Base-by-base conservation (phyloP, 139 green algal genomes). In the Ettlia oleoabundans region DNA sequence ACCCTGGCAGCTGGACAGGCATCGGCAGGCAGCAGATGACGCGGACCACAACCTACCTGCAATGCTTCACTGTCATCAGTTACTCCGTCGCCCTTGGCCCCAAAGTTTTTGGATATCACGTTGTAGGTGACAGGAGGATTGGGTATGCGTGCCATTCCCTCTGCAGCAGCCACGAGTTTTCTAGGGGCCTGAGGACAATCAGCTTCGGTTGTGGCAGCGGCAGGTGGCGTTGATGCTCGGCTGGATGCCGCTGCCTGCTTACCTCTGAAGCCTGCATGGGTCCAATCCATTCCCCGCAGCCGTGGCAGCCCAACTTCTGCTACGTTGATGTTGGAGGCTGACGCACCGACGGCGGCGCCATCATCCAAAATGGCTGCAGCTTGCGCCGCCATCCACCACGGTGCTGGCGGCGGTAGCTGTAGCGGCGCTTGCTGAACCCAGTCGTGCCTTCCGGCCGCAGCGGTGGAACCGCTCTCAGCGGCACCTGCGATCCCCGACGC, bases 21-120 rank as follows among this genome's bases (percentile, higher is more conserved):
- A 58, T 10, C 47, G 15, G 47, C 47, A 58, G 47, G 47, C 69
- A 21, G 69, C 41, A 26, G 69, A 41, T 2, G n/a, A 6, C 0
- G 38, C 47, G 15, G 18, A 9, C 18, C 55, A 65, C 18, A 5
- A 9, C 55, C 15, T 1, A 42, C 43, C 47, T 65, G 71, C 32
- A 78, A 33, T 53, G 71, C 43, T 2, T 19, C 30, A 3, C 43
- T 47, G 71, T 78, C 71, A 47, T 78, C 71, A 8, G 71, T 47
- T 33, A 2, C 19, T 18, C 71, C 71, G 18, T 78, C 71, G 3
- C 47, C 71, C 47, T 78, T 78, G 32, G 71, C 71, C 3, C 71
- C 71, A 43, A 78, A 78, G 18, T 22, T 15, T 22, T 65, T 28
- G 19, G 10, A 35, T 32, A 22, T 78, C 2, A 65, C 71, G 4